Conservation (phyloP, 2,329 filamentous ascomycete genomes). For the Triangularia setosa region DNA sequence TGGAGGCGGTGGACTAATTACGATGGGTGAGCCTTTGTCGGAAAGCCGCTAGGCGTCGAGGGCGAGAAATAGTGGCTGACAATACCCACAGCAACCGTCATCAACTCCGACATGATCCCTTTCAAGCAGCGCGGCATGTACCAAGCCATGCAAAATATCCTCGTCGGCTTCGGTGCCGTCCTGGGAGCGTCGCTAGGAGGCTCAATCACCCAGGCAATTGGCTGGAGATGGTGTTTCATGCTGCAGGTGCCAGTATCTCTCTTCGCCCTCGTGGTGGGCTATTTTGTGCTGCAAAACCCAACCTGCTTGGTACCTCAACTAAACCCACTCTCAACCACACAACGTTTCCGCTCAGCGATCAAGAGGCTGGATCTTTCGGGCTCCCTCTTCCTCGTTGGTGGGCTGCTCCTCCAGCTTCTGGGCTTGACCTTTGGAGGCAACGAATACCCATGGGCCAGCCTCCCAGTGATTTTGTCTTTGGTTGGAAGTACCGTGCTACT, state of each 20-base stretch:
- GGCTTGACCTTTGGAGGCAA: constrained; percentile 54
- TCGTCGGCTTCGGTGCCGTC: constrained; percentile 58
- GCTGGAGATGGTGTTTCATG: constrained; percentile 64
- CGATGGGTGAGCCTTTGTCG: constrained; percentile 53
- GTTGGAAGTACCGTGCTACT: constrained; percentile 40
- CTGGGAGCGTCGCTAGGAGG: constrained; percentile 61
- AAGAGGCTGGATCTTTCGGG: constrained; percentile 55
- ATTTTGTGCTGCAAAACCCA: constrained; percentile 47
- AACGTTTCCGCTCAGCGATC: constrained; percentile 41
- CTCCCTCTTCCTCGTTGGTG: constrained; percentile 51
- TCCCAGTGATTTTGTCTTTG: constrained; percentile 43
- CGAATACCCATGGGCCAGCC: constrained; percentile 47
- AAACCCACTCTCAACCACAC: constrained; percentile 14
- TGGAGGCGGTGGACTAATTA: constrained; percentile 63
- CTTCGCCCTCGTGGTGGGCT: constrained; percentile 49
- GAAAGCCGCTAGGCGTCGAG: background rate
- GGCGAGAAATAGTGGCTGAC: background rate
- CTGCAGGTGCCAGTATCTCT: constrained; percentile 57
- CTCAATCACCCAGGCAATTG: constrained; percentile 58
- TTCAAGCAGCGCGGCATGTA: constrained; percentile 53
- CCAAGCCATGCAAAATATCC: constrained; percentile 55
- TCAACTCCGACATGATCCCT: constrained; percentile 60
- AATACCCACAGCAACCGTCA: constrained; percentile 43
- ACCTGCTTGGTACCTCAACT: constrained; percentile 21
- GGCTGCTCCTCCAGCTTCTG: constrained; percentile 53